Conservation (phyloP, 2,329 filamentous ascomycete species). For the Fusarium odoratissimum region DNA sequence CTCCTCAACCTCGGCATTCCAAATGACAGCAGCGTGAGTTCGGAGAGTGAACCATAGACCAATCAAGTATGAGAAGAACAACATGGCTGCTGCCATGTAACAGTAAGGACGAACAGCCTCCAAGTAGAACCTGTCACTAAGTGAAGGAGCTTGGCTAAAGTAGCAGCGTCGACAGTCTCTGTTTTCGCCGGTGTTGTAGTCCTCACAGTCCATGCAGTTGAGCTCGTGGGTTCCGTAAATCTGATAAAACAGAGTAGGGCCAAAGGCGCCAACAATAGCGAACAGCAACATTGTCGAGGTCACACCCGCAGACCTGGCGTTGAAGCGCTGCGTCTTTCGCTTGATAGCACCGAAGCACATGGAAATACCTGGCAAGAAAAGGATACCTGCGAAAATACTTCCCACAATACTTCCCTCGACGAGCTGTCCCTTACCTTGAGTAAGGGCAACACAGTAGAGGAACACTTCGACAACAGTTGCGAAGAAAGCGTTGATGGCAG, state of each 20-base stretch:
- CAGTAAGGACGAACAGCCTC: slow-evolving; percentile 94
- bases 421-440: slow-evolving; percentile 89
- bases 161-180: slow-evolving; percentile 92
- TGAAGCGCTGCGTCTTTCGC: slow-evolving; percentile 98
- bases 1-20: slow-evolving; percentile 86
- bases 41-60: slow-evolving; percentile 95
- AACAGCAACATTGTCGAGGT: slow-evolving; percentile 98
- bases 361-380: slow-evolving; percentile 92
- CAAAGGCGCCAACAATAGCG: slow-evolving; percentile 93
- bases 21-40: slow-evolving; percentile 96
- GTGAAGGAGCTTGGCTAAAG: slow-evolving; percentile 86
- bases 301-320: slow-evolving; percentile 93
- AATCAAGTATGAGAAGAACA: slow-evolving; percentile 94
- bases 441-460: slow-evolving; percentile 93
- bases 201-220: slow-evolving; percentile 77
- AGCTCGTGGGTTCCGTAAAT: slow-evolving; percentile 98
- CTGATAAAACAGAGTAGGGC: slow-evolving; percentile 96
- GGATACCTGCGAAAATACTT: slow-evolving; percentile 95
- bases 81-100: slow-evolving; percentile 83
- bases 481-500: slow-evolving; percentile 98
- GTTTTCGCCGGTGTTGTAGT: slow-evolving; percentile 54
- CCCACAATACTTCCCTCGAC: slow-evolving; percentile 98
- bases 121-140: slow-evolving; percentile 89
- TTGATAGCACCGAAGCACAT: slow-evolving; percentile 99
- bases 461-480: slow-evolving; percentile 98